These are phyloP conservation scores for Penicillium brevicompactum DNA, from an alignment of 2,329 filamentous ascomycete species.

Conservation along the genomic window DNA sequence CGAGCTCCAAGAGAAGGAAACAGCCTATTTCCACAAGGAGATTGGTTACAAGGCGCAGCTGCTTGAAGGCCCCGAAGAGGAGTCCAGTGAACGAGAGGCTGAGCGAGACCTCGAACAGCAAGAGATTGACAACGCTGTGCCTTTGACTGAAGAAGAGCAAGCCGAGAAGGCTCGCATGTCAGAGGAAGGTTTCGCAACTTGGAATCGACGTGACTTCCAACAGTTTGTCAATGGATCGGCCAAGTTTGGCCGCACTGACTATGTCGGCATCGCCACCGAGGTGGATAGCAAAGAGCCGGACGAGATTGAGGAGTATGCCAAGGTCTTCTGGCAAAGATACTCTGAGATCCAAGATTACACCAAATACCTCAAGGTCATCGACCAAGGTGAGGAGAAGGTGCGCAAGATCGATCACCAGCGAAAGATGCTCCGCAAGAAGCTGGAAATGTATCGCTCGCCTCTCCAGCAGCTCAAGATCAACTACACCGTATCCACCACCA, in stretches of 20 bases:
- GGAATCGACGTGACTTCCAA: conserved; percentile 97
- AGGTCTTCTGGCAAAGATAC: conserved; percentile 95
- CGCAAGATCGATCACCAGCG: conserved; percentile 89
- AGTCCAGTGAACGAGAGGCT: conserved; percentile 79
- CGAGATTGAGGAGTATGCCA: conserved; percentile 88
- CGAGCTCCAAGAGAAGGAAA: conserved; percentile 94
- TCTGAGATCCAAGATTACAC: conserved; percentile 85
- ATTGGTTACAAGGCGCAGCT: conserved; percentile 93
- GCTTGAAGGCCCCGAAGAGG: conserved; percentile 86
- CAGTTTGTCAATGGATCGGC: conserved; percentile 96
- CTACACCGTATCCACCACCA: conserved; percentile 97
- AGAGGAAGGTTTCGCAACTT: conserved; percentile 83
- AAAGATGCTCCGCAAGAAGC: conserved; percentile 91
- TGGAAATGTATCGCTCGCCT: conserved; percentile 94
- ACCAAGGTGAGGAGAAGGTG: conserved; percentile 87
- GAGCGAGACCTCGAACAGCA: conserved; percentile 85
- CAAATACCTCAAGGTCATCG: conserved; percentile 86
- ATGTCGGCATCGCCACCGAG: conserved; percentile 80
- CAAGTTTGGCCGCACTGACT: conserved; percentile 86
- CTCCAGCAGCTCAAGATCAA: conserved; percentile 98
- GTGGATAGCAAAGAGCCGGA: conserved; percentile 85
- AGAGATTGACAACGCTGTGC: conserved; percentile 88
- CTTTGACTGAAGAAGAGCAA: conserved; percentile 85
- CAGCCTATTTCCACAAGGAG: conserved; percentile 92
- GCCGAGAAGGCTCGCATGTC: conserved; percentile 82